Evolutionary conservation across 495 filamentous ascomycete species (phyloP).

Genomic region (Neurospora sp.): DNA sequence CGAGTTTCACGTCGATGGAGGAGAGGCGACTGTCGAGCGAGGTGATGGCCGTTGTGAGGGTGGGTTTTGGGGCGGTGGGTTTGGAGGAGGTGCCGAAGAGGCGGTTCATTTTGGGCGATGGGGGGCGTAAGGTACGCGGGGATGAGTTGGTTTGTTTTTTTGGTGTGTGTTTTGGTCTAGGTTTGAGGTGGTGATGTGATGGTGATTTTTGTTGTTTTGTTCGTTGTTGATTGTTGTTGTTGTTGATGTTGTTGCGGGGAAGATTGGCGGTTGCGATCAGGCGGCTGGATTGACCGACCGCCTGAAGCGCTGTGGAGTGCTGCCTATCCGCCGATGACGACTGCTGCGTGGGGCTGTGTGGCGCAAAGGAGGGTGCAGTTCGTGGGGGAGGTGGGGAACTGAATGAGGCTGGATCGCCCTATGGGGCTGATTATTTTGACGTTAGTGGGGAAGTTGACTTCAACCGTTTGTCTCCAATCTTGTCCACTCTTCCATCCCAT

Average conservation of each 20-base stretch:
- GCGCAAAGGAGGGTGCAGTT: background rate
- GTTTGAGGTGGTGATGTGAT: background rate
- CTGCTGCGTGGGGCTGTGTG: background rate
- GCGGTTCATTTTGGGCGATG: constrained; percentile 64
- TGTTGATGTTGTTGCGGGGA: background rate
- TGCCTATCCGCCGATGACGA: background rate
- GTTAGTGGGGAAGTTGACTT: too few species aligned
- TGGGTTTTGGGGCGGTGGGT: constrained; percentile 66
- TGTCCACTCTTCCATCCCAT: too few species aligned
- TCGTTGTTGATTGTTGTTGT: background rate
- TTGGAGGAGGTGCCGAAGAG: constrained; percentile 77
- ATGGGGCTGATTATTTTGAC: too few species aligned
- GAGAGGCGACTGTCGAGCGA: constrained; percentile 85
- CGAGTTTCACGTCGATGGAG: constrained; percentile 89
- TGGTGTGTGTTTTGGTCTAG: background rate
- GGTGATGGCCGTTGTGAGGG: constrained; percentile 72
- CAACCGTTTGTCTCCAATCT: too few species aligned
- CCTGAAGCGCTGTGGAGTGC: background rate
- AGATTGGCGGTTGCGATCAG: background rate
- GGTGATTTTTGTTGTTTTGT: background rate
- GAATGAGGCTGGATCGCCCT: background rate
- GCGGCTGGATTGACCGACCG: background rate
- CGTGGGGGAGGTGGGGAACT: background rate
- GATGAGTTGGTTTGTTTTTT: background rate
- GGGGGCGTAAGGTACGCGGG: background rate